Base-by-base conservation (phyloP, 177 flowering plant genomes). In the Vitis hybrid region DNA sequence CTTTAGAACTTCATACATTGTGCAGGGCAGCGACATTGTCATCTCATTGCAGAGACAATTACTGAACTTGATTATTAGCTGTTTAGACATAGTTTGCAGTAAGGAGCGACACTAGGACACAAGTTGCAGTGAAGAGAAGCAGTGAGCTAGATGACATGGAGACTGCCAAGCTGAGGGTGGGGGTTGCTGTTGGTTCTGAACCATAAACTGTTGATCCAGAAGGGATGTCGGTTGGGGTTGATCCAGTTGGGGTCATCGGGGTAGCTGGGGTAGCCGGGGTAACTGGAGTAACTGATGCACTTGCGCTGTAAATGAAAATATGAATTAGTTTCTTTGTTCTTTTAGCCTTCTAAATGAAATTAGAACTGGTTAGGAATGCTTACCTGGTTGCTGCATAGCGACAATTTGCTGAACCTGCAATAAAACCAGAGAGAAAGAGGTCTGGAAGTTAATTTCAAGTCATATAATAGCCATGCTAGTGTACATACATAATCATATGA, bases 401-500 rank as follows among this genome's bases (percentile, higher is more conserved):
- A 61, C 93, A 88, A 68, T 49, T 88, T 68, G 89, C 90, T 51
- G 61, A 76, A 60, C 93, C 93, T 88, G 86, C 64, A 73, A 67
- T n/a, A 73, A 4, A 62, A 68, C 49, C 45, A 39, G 45, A n/a
- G 57, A 65, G 60, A n/a, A 2, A 20, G 11, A 61, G 12, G 26
- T 22, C 14, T 49, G 8, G 29, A 50, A 19, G 56, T 51, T 50
- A 29, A 22, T 12, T 13, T 65, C 50, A 14, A 0, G 11, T 13
- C 54, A 50, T 48, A 19, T 9, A 64, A 16, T 50, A 63, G 45
- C 45, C 45, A 39, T 39, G 45, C 45, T 39, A 39, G 45, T 39
- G 45, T 39, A 39, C 45, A 39, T 39, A 39, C 6, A 6, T 39
- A 6, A 39, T 39, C 45, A 4, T 39, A 39, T 5, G 45, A 6